These are phyloP conservation scores for Solanum medicagineum DNA, from an alignment of 257 asterid genomes.

Conservation along the genomic window DNA sequence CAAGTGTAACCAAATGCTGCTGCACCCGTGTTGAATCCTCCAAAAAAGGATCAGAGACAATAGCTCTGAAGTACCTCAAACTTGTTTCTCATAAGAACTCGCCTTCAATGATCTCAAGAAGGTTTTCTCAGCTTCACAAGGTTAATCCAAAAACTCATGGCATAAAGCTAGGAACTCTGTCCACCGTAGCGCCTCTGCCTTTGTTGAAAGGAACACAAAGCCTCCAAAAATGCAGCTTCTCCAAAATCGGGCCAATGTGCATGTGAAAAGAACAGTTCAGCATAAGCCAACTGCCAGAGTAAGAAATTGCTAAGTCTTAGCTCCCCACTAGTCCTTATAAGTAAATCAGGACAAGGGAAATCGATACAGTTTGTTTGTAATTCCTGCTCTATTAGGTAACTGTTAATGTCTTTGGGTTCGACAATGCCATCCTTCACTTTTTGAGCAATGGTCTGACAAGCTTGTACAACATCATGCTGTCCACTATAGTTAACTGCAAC, in stretches of 20 bases:
- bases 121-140: background rate
- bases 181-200: slow-evolving; percentile 52
- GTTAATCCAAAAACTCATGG: background rate
- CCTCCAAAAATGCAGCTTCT: slow-evolving; percentile 39
- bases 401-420: slow-evolving; percentile 33
- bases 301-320: slow-evolving; percentile 53
- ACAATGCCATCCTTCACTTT: slow-evolving; percentile 47
- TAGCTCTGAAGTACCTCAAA: background rate
- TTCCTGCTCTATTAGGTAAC: slow-evolving; percentile 27
- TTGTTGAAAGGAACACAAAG: slow-evolving; percentile 35
- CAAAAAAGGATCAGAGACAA: background rate
- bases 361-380: slow-evolving; percentile 37
- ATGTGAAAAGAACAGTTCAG: slow-evolving; percentile 35
- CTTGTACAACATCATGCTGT: slow-evolving; percentile 33
- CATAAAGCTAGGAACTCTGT: background rate
- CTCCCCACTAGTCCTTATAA: slow-evolving; percentile 65
- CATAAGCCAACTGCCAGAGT: slow-evolving; percentile 63
- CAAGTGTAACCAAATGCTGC: background rate
- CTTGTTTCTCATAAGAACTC: background rate
- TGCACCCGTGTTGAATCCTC: background rate
- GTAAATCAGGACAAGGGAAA: slow-evolving; percentile 45
- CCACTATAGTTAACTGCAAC: slow-evolving; percentile 50
- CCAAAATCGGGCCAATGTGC: slow-evolving; percentile 64
- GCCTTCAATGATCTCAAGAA: background rate
- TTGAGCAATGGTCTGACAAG: slow-evolving; percentile 27